These are phyloP conservation scores for Calocybe indica DNA, from an alignment of 768 basidiomycete species.

Conservation along the genomic window DNA sequence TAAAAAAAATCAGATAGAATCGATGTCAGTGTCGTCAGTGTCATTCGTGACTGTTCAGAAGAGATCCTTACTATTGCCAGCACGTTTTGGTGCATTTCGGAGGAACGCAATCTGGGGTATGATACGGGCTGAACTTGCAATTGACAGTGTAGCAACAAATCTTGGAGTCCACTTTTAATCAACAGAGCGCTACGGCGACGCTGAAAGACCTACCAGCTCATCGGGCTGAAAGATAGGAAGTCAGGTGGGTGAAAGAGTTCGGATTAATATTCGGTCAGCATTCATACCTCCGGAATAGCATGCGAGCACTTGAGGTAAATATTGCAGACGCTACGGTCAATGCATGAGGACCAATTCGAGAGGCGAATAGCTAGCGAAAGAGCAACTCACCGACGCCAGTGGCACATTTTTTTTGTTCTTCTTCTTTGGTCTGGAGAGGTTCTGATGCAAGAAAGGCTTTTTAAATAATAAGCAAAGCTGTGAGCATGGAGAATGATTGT, in stretches of 20 bases:
- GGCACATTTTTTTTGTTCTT: slow-evolving; percentile 42
- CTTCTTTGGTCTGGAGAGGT: too few relatives aligned
- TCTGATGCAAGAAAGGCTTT: too few relatives aligned
- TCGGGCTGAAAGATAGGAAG: slow-evolving; percentile 18
- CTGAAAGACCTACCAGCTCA: slow-evolving; percentile 15
- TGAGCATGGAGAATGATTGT: too few relatives aligned
- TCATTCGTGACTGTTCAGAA: neutral
- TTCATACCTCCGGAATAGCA: slow-evolving; percentile 33
- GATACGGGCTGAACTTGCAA: slow-evolving; percentile 50
- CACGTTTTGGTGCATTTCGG: slow-evolving; percentile 32
- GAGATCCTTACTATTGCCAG: neutral
- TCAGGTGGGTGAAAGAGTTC: neutral
- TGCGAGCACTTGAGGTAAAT: slow-evolving; percentile 46
- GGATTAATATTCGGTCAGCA: neutral
- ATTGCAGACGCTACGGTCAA: slow-evolving; percentile 34
- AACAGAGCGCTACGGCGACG: slow-evolving; percentile 11
- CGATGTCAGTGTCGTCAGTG: neutral
- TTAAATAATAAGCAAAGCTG: too few relatives aligned
- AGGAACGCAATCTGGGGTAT: slow-evolving; percentile 32
- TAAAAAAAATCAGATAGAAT: too few relatives aligned
- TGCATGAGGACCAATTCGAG: neutral
- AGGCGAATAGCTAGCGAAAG: slow-evolving; percentile 1
- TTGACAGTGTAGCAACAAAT: slow-evolving; percentile 35
- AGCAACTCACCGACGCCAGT: slow-evolving; percentile 44
- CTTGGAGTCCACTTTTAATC: slow-evolving; percentile 20